phyloP scores from a whole-genome alignment of 768 basidiomycete genomes.

The Naganishia randhawae region DNA sequence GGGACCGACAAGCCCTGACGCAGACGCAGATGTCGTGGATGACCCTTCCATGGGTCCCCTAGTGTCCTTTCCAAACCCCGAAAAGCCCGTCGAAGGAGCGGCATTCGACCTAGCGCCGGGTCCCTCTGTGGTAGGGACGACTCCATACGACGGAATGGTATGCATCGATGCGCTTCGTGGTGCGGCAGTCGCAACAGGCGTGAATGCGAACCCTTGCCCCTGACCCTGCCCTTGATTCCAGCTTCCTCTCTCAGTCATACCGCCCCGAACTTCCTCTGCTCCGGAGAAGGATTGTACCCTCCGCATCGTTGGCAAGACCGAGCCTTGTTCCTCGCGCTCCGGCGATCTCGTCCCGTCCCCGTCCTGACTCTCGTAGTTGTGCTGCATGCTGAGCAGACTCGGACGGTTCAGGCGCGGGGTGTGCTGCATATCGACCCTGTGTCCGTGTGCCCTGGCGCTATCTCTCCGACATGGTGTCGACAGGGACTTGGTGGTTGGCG shows the following conservation, averaged over 20 bases:
- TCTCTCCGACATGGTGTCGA: not conserved
- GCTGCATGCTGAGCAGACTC: conserved; percentile 21
- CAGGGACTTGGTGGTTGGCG: too few species aligned
- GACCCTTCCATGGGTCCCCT: too few species aligned
- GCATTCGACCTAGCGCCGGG: too few species aligned
- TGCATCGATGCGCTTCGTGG: not conserved
- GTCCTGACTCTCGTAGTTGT: conserved; percentile 22
- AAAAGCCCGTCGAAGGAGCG: too few species aligned
- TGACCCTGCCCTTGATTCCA: not conserved
- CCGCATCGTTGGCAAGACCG: not conserved
- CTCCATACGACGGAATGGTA: not conserved
- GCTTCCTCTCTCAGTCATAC: not conserved
- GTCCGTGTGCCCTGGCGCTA: not conserved
- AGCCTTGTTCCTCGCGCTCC: not conserved
- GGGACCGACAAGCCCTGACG: not conserved
- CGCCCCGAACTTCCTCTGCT: not conserved
- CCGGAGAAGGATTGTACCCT: conserved; percentile 14
- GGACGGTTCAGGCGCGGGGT: conserved; percentile 11
- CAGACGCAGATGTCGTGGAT: not conserved
- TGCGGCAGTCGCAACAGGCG: not conserved
- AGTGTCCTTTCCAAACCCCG: too few species aligned
- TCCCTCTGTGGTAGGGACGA: too few species aligned
- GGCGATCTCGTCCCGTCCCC: not conserved
- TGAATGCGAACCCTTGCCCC: not conserved
- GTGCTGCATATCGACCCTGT: not conserved